phyloP scores from a whole-genome alignment of 305 asterid species.

The Fraxinus sp. region DNA sequence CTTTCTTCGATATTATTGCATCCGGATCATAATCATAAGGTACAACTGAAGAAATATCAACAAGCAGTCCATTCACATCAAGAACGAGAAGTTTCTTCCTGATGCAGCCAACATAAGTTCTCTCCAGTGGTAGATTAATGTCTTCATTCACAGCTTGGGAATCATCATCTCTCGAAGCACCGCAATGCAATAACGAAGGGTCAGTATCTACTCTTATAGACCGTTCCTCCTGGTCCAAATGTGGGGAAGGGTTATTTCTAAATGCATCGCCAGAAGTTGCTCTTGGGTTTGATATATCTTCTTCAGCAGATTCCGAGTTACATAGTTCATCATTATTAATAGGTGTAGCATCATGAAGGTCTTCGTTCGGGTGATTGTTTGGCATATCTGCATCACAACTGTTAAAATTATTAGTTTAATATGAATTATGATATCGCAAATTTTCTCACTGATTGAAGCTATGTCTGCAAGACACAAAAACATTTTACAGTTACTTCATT shows the following conservation, averaged over 20 bases:
- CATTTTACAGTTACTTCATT: conserved; percentile 25
- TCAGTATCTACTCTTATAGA: conserved; percentile 20
- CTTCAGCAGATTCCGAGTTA: conserved; percentile 11
- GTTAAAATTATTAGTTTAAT: not conserved
- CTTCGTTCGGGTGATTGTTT: conserved; percentile 21
- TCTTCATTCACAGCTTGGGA: conserved; percentile 26
- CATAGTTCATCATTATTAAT: not conserved
- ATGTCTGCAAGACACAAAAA: conserved; percentile 17
- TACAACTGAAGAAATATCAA: conserved; percentile 49
- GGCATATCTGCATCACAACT: conserved; percentile 22
- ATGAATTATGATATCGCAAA: conserved; percentile 14
- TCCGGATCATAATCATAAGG: conserved; percentile 54
- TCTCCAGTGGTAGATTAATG: conserved; percentile 19
- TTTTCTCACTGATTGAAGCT: conserved; percentile 15
- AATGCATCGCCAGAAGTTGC: conserved; percentile 20
- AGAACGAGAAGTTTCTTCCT: conserved; percentile 86
- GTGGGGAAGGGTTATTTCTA: conserved; percentile 14
- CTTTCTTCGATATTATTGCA: conserved; percentile 51
- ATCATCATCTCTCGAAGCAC: conserved; percentile 21
- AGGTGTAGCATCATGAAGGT: conserved; percentile 13
- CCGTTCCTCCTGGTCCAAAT: conserved; percentile 23
- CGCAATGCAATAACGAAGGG: conserved; percentile 22
- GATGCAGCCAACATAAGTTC: conserved; percentile 19
- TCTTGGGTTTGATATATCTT: conserved; percentile 1
- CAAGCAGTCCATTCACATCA: conserved; percentile 84